A percentile compares a stretch with the other conserved stretches of the same genome.
These are phyloP conservation scores for Diplodia intermedia DNA, from an alignment of 2,329 filamentous ascomycete species.

Conservation along the genomic window DNA sequence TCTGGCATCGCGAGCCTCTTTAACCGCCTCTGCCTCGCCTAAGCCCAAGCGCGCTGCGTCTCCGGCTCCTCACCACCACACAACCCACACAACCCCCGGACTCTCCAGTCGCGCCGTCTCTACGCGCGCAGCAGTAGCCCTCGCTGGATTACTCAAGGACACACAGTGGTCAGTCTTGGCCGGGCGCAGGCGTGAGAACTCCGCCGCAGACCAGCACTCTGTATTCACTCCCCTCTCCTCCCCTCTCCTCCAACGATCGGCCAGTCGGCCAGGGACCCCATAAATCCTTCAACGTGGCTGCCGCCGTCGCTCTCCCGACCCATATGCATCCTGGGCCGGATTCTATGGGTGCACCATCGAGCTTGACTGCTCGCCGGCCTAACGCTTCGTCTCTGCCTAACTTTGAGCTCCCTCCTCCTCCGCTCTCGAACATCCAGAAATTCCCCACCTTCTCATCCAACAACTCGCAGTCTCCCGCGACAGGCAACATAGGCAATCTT, in stretches of 20 bases:
- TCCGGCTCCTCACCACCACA: conserved; percentile 15
- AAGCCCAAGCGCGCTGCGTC: conserved; percentile 12
- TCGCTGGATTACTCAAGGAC: conserved; percentile 58
- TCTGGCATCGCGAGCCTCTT: conserved; percentile 31
- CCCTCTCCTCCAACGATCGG: conserved; percentile 45
- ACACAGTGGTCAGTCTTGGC: conserved; percentile 58
- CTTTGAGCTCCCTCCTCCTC: conserved; percentile 72
- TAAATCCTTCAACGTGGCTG: conserved; percentile 66
- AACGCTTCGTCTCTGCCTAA: conserved; percentile 72
- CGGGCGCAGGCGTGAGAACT: conserved; percentile 49
- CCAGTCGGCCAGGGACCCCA: conserved; percentile 50
- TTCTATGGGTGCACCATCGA: conserved; percentile 66
- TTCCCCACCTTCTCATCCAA: conserved; percentile 42
- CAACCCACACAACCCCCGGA: conserved; percentile 2
- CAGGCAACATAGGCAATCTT: conserved; percentile 60
- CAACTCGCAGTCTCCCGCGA: conserved; percentile 56
- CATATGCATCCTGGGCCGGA: conserved; percentile 69
- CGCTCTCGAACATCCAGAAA: conserved; percentile 57
- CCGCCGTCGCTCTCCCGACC: conserved; percentile 65
- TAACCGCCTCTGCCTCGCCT: conserved; percentile 30
- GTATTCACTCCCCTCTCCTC: conserved; percentile 50
- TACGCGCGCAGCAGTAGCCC: conserved; percentile 42
- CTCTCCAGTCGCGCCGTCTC: conserved; percentile 31
- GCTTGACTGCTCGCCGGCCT: conserved; percentile 73
- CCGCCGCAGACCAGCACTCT: conserved; percentile 48